Base-by-base conservation (phyloP, 1,284 basidiomycete species). In the Laetiporus sulphureus region DNA sequence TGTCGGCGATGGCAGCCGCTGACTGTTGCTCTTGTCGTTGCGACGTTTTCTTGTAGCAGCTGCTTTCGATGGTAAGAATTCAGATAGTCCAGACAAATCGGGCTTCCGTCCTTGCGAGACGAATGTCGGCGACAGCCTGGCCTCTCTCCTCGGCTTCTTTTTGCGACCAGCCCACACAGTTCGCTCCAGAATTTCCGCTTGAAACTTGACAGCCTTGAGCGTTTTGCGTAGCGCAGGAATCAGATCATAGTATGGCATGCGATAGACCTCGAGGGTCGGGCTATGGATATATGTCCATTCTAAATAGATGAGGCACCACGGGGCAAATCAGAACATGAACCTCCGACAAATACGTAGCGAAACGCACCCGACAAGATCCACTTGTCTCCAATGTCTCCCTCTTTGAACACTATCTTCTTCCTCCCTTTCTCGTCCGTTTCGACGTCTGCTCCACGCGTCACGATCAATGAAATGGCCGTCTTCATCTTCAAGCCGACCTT, bases 251-350 rank as follows among this genome's bases (percentile, higher is more conserved):
- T 68, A 71, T 2, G 71, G 65, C 69, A 71, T 69, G 7, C 58
- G 58, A 48, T 69, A 68, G 1, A 72, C 41, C 29, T 62, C 57
- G 6, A 65, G 50, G 0, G 53, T 61, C 6, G 67, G 66, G 7
- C 47, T 56, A 39, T 69, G 63, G 21, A 67, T 47, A 42, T 75
- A 75, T 23, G 67, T 61, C 72, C 72, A 75, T 18, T 66, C 72
- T 75, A 22, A 5, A n/a, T n/a, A n/a, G n/a, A n/a, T n/a, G n/a
- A n/a, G n/a, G n/a, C n/a, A n/a, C n/a, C n/a, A n/a, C n/a, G n/a
- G n/a, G n/a, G n/a, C n/a, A n/a, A n/a, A n/a, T n/a, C n/a, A n/a
- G n/a, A n/a, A n/a, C n/a, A n/a, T n/a, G n/a, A n/a, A n/a, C n/a
- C n/a, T n/a, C n/a, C n/a, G n/a, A n/a, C n/a, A n/a, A n/a, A n/a